phyloP scores from a whole-genome alignment of 805 yeast genomes.

The Kodamaea sagamina region DNA sequence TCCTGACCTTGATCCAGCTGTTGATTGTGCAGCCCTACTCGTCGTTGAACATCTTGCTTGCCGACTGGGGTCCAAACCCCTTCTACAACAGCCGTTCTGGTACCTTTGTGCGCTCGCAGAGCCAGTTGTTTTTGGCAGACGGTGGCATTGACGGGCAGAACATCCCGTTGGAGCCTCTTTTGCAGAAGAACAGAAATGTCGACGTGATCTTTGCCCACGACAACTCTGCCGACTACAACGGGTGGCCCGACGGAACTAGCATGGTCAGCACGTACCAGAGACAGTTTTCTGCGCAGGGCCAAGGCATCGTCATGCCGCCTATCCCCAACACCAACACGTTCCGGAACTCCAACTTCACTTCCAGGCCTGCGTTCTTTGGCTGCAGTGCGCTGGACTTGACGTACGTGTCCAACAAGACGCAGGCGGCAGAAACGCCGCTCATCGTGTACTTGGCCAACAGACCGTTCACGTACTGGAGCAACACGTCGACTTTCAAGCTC shows the following conservation, averaged over 20 bases:
- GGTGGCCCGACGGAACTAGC: slow-evolving; percentile 44
- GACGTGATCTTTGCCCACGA: slow-evolving; percentile 43
- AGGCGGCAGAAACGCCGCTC: slow-evolving; percentile 56
- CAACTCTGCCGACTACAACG: slow-evolving; percentile 36
- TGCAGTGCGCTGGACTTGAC: slow-evolving; percentile 58
- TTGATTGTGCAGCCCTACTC: slow-evolving; percentile 8
- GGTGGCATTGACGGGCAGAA: slow-evolving; percentile 47
- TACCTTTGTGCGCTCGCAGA: slow-evolving; percentile 21
- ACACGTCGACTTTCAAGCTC: slow-evolving; percentile 70
- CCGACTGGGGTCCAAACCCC: slow-evolving; percentile 59
- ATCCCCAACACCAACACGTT: slow-evolving; percentile 73
- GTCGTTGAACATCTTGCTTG: slow-evolving; percentile 3
- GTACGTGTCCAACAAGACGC: slow-evolving; percentile 26
- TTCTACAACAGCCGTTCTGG: slow-evolving; percentile 33
- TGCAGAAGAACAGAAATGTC: slow-evolving; percentile 33
- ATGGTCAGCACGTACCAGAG: slow-evolving; percentile 35
- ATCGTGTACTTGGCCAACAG: slow-evolving; percentile 76
- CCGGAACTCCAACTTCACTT: slow-evolving; percentile 57
- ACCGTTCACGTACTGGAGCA: slow-evolving; percentile 63
- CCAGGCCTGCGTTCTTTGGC: slow-evolving; percentile 79
- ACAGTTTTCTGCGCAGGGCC: slow-evolving; percentile 43
- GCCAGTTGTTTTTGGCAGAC: slow-evolving; percentile 35
- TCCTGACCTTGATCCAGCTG: slow-evolving; percentile 1
- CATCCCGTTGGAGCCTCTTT: slow-evolving; percentile 40
- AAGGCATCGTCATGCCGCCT: slow-evolving; percentile 69